Conservation (phyloP, 2,329 filamentous ascomycete genomes). For the Podosphaera fusca region DNA sequence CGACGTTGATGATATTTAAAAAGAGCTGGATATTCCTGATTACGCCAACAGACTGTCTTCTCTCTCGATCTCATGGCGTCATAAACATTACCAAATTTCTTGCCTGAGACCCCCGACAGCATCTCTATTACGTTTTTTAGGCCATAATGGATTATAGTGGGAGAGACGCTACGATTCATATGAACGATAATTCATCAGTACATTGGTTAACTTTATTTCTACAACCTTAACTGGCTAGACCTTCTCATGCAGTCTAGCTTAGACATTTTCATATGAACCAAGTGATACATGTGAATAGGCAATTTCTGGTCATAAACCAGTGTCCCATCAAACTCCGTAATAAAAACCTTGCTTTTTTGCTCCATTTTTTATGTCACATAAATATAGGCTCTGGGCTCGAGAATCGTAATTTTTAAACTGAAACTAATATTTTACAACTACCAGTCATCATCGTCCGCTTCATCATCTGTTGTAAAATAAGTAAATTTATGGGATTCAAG, state of each 20-base stretch:
- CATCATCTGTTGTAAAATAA: slow-evolving; percentile 36
- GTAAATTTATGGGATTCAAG: background rate
- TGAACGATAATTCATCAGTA: slow-evolving; percentile 8
- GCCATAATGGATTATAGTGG: slow-evolving; percentile 13
- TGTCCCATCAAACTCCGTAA: background rate
- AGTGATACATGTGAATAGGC: too few species aligned
- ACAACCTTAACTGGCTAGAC: background rate
- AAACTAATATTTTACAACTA: slow-evolving; percentile 12
- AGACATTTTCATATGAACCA: too few species aligned
- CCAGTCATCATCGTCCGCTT: slow-evolving; percentile 58
- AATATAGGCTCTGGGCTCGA: too few species aligned
- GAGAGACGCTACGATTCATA: slow-evolving; percentile 27
- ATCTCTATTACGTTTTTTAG: slow-evolving; percentile 10
- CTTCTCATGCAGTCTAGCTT: background rate
- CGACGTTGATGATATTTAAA: slow-evolving; percentile 86
- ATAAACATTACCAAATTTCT: slow-evolving; percentile 5
- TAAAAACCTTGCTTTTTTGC: background rate
- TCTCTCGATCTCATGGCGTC: slow-evolving; percentile 28
- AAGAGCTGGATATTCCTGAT: background rate
- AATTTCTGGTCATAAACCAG: too few species aligned
- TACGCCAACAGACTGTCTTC: slow-evolving; percentile 32
- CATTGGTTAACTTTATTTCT: slow-evolving; percentile 2
- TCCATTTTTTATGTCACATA: too few species aligned
- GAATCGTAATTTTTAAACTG: background rate
- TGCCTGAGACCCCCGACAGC: slow-evolving; percentile 17